Percentiles rank a stretch among this genome's conserved stretches.
These are phyloP conservation scores for Hypericum perforatum DNA, from an alignment of 345 rosid genomes.

Conservation along the genomic window DNA sequence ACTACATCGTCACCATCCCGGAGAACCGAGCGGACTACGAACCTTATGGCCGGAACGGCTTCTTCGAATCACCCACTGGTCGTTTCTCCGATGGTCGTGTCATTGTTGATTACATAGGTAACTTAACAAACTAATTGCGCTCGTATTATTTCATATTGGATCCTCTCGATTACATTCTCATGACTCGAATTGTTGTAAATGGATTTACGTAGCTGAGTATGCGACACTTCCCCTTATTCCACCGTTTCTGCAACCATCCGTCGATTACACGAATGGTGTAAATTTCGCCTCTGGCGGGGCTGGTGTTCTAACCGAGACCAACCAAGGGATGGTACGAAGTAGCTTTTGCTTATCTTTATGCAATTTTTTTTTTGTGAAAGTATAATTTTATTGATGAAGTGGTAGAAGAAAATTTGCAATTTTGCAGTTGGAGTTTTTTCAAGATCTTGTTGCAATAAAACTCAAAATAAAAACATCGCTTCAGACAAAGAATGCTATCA, in stretches of 20 bases:
- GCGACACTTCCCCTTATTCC: slow-evolving; percentile 46
- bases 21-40: slow-evolving; percentile 30
- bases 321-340: slow-evolving; percentile 29
- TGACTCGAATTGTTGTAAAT: too few relatives aligned
- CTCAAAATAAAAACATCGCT: too few relatives aligned
- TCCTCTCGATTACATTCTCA: too few relatives aligned
- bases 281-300: slow-evolving; percentile 51
- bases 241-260: slow-evolving; percentile 29
- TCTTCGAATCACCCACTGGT: slow-evolving; percentile 32
- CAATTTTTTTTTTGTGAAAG: too few relatives aligned
- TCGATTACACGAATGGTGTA: slow-evolving; percentile 25
- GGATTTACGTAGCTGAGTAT: slow-evolving; percentile 26
- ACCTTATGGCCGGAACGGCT: slow-evolving; percentile 40
- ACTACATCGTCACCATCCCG: slow-evolving; percentile 31
- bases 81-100: slow-evolving; percentile 49
- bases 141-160: too few relatives aligned
- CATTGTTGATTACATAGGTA: slow-evolving; percentile 44
- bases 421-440: too few relatives aligned
- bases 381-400: too few relatives aligned
- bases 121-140: neutral
- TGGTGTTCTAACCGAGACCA: slow-evolving; percentile 42
- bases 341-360: too few relatives aligned
- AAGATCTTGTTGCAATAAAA: too few relatives aligned
- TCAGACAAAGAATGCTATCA: too few relatives aligned
- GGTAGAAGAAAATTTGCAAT: too few relatives aligned